Percentiles rank a stretch among this genome's conserved stretches.
phyloP scores from a whole-genome alignment of 176 grass and related monocot species.

The Eragrostis nindensis region DNA sequence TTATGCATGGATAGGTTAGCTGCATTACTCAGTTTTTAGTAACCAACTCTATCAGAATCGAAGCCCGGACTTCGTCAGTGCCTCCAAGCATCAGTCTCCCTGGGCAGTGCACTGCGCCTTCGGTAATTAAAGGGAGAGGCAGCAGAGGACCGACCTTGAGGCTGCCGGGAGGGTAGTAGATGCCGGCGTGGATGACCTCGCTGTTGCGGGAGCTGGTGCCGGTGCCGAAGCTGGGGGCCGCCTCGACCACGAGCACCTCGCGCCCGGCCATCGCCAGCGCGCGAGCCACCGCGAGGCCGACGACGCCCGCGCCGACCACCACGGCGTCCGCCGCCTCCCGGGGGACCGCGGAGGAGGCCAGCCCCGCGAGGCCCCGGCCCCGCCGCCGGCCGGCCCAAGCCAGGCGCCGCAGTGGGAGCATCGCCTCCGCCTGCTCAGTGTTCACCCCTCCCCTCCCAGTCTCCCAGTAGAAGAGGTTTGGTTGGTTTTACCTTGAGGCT shows the following conservation, averaged over 20 bases:
- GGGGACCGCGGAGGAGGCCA: slow-evolving; percentile 40
- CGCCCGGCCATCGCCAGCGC: slow-evolving; percentile 73
- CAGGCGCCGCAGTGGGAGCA: slow-evolving; percentile 38
- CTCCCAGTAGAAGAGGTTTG: too few relatives aligned
- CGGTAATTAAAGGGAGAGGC: not conserved
- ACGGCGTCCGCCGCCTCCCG: slow-evolving; percentile 75
- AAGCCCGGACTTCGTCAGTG: not conserved
- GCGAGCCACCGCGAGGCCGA: slow-evolving; percentile 79
- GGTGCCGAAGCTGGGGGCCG: slow-evolving; percentile 77
- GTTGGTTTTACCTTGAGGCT: too few relatives aligned
- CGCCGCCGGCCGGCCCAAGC: slow-evolving; percentile 32
- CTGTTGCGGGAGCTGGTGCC: slow-evolving; percentile 96
- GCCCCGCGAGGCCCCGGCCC: slow-evolving; percentile 18
- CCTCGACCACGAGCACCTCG: slow-evolving; percentile 86
- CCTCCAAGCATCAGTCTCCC: slow-evolving; percentile 9
- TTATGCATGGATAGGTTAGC: not conserved
- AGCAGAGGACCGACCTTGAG: slow-evolving; percentile 84
- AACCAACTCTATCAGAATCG: too few relatives aligned
- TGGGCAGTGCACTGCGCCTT: too few relatives aligned
- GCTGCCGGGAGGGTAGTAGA: slow-evolving; percentile 81
- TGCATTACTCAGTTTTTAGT: too few relatives aligned
- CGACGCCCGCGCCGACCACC: slow-evolving; percentile 84
- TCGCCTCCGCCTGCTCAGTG: not conserved
- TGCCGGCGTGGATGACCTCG: slow-evolving; percentile 94
- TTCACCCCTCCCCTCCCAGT: too few relatives aligned